Evolutionary conservation across 225 moss, liverwort and hornwort genomes (phyloP).

Genomic region (Marchantia polymorpha): DNA sequence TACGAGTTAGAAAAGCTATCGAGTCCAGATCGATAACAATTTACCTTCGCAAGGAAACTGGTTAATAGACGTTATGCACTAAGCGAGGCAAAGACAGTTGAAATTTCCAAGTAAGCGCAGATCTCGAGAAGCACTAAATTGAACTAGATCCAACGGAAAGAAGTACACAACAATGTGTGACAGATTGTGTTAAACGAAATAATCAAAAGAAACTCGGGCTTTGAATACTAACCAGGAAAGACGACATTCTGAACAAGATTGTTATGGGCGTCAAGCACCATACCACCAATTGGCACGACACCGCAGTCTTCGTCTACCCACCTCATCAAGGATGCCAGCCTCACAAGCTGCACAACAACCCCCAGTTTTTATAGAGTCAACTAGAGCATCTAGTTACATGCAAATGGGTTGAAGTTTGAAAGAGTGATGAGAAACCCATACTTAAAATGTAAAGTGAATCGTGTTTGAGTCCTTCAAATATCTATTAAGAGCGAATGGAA

Average conservation of each 20-base stretch:
- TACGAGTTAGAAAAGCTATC: too few species aligned
- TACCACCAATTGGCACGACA: slow-evolving; percentile 69
- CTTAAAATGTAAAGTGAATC: neutral
- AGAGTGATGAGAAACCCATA: neutral
- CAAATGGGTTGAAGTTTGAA: too few species aligned
- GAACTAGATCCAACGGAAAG: neutral
- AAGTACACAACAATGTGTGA: too few species aligned
- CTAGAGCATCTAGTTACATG: too few species aligned
- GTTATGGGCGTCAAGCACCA: slow-evolving; percentile 68
- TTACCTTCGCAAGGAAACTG: too few species aligned
- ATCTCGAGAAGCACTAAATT: neutral
- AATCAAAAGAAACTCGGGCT: neutral
- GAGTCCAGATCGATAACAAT: too few species aligned
- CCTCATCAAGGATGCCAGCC: slow-evolving; percentile 81
- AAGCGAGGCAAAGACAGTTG: too few species aligned
- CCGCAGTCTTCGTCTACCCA: slow-evolving; percentile 97
- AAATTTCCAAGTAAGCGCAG: neutral
- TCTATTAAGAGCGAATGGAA: too few species aligned
- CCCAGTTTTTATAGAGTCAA: too few species aligned
- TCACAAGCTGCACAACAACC: slow-evolving; percentile 52
- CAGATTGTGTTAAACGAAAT: too few species aligned
- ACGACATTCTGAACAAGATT: slow-evolving; percentile 61
- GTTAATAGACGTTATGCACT: too few species aligned
- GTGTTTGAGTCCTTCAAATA: neutral
- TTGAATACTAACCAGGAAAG: slow-evolving; percentile 57